These are phyloP conservation scores for Avena sativa DNA, from an alignment of 176 grass and related monocot genomes.

Conservation along the genomic window DNA sequence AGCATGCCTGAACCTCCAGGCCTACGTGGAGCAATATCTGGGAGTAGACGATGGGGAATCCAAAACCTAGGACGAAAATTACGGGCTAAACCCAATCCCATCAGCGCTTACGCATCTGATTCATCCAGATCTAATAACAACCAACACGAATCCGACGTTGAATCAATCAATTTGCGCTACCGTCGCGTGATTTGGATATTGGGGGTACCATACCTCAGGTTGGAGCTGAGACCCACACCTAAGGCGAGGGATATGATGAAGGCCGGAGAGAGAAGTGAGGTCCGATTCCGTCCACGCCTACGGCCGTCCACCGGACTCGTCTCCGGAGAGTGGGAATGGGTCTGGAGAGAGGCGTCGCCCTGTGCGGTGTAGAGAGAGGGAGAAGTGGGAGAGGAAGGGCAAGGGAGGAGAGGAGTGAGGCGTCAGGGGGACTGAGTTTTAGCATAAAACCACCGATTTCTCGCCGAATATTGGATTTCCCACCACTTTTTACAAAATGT, in stretches of 20 bases:
- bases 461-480: no score
- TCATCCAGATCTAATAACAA: neutral
- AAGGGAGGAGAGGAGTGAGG: slow-evolving; percentile 22
- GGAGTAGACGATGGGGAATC: neutral
- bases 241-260: neutral
- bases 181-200: neutral
- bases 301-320: neutral
- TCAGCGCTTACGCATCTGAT: neutral
- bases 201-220: neutral
- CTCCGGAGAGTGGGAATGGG: neutral
- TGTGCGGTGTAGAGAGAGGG: neutral
- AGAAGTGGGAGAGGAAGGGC: neutral
- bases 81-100: neutral
- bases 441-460: no score
- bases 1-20: neutral
- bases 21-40: neutral
- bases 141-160: neutral
- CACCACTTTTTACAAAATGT: no score
- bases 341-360: neutral
- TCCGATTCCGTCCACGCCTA: neutral
- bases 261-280: neutral
- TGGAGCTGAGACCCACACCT: slow-evolving; percentile 2
- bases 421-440: neutral
- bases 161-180: neutral
- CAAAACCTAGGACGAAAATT: neutral